Evolutionary conservation across 2,329 filamentous ascomycete genomes (phyloP), one percentile per base, ranked within the genome.

Genomic region (Monilinia fructigena): DNA sequence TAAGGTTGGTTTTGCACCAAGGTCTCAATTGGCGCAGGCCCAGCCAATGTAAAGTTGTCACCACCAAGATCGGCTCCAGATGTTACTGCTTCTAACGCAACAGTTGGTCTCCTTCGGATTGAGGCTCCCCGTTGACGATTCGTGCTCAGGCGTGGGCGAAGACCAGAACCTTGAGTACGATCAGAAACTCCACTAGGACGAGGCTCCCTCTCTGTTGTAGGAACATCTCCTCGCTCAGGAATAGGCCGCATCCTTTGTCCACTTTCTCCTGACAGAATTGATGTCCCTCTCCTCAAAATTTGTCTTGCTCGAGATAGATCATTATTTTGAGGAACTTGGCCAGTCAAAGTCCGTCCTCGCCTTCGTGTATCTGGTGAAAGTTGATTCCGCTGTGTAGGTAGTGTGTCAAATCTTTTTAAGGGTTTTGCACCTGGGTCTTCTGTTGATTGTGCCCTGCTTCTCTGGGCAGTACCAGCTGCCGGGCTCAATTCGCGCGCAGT

Each of bases 1-100:
- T 80, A 81, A 1, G 80, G 78, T 65, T 80, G 77, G 47, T 81
- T 79, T 2, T 77, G 72, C 31, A 65, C 63, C 23, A 69, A 54
- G 70, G 70, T 66, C 23, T 74, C 70, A 4, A 72, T 55, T 20
- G 70, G 63, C 26, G 72, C 55, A 5, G 70, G 67, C 4, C 75
- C 74, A 52, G 74, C 73, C 3, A 76, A 62, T n/a, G 73, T 73
- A 64, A 75, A 76, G 55, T 72, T 74, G 4, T 61, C 58, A n/a
- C 58, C 55, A n/a, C 65, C 65, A 28, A 48, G 35, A 26, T 68
- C 45, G 23, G 26, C 42, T 67, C 68, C 65, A 5, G 55, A 54
- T 18, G 55, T 53, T 20, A 45, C 16, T 4, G 62, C 63, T 61
- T 50, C 58, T 23, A 65, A 16, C 6, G 66, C 67, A 63, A 66